phyloP scores from a whole-genome alignment of 495 filamentous ascomycete genomes.

The Tuber melanosporum region DNA sequence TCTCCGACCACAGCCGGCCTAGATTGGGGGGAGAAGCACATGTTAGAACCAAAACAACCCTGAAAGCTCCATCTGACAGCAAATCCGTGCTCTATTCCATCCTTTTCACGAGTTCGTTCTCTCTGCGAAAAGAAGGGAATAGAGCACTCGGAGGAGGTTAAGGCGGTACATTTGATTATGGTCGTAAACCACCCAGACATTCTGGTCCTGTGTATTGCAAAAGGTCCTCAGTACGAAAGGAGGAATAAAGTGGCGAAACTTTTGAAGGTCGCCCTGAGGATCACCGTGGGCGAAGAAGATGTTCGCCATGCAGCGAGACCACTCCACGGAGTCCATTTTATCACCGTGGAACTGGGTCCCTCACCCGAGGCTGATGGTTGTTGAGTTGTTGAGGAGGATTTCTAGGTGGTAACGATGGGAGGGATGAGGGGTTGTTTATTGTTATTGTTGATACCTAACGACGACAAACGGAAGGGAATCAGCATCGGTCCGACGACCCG shows the following conservation, averaged over 20 bases:
- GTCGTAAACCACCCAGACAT: slow-evolving; percentile 40
- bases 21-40: slow-evolving; percentile 5
- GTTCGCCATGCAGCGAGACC: slow-evolving; percentile 37
- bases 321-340: slow-evolving; percentile 37
- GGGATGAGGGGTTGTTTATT: slow-evolving; percentile 17
- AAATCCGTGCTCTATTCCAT: slow-evolving; percentile 5
- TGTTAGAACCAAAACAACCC: slow-evolving; percentile 9
- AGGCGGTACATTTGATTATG: slow-evolving; percentile 41
- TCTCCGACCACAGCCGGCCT: slow-evolving; percentile 37
- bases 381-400: slow-evolving; percentile 1
- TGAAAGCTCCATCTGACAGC: neutral
- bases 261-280: slow-evolving; percentile 36
- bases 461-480: slow-evolving; percentile 19
- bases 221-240: slow-evolving; percentile 38
- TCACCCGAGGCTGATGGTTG: slow-evolving; percentile 5
- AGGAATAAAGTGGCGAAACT: slow-evolving; percentile 39
- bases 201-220: slow-evolving; percentile 35
- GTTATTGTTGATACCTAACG: slow-evolving; percentile 25
- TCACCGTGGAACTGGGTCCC: slow-evolving; percentile 3
- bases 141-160: slow-evolving; percentile 29
- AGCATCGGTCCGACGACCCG: slow-evolving; percentile 23
- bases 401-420: slow-evolving; percentile 6
- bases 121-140: slow-evolving; percentile 9
- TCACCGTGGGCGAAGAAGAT: slow-evolving; percentile 40
- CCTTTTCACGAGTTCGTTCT: neutral